Evolutionary conservation across 1,284 basidiomycete species (phyloP), one percentile per base, ranked within the genome.

Genomic region (Heterobasidion parviporum): DNA sequence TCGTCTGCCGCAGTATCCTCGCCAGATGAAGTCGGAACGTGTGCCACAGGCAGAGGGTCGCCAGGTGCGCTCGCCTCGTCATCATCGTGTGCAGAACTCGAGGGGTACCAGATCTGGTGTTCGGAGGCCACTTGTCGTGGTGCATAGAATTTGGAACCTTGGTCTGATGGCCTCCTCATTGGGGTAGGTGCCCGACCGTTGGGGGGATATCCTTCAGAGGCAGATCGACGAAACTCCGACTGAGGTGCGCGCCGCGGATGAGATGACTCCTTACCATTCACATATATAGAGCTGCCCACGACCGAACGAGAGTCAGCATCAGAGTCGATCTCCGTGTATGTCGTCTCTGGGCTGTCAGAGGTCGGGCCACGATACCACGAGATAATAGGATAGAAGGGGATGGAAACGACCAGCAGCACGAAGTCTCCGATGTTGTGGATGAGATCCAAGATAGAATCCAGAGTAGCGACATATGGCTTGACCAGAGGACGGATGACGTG

Each of bases 401-500:
- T 72, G 50, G 74, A 74, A 32, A 77, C 66, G 3, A 86, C 57
- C 20, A 82, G 72, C 52, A 85, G 73, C n/a, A 81, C 45, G 55
- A 90, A 77, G 65, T 89, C 88, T 32, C 84, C 83, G 47, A 83
- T 63, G 65, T 82, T 79, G 53, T 78, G 73, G 18, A 74, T 68
- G 16, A 83, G 60, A 53, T 87, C 82, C 32, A 89, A 70, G 32
- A 78, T 56, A 32, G 79, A 72, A 62, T 90, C 88, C 35, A 90
- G 68, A 0, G 81, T 76, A 6, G 73, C 62, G 8, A 78, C 75
- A 60, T 90, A 85, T 10, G 88, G 87, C 65, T 83, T 86, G 62
- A 89, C 65, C 52, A 85, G 64, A 36, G 86, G 87, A 15, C 87
- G 84, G 38, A 91, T 75, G 57, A 88, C 68, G 67, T 90, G 84